Conservation (phyloP, 768 basidiomycete species). For the Mycena alexandri region DNA sequence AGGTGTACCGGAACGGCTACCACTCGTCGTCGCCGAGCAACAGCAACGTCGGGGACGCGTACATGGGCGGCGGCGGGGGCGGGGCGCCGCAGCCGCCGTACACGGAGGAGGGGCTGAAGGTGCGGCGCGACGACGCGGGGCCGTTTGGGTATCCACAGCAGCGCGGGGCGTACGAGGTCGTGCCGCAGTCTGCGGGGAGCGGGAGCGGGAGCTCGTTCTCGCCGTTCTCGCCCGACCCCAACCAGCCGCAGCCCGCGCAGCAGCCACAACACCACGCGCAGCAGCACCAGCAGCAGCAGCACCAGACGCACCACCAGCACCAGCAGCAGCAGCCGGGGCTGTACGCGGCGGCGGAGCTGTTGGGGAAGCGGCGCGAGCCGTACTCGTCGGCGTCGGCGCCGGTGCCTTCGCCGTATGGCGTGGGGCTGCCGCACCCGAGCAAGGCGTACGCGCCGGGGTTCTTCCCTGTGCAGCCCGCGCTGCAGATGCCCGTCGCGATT, state of each 20-base stretch:
- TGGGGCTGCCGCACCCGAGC: conserved; percentile 58
- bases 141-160: conserved; percentile 32
- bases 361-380: conserved; percentile 51
- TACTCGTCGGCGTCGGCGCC: conserved; percentile 42
- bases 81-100: conserved; percentile 49
- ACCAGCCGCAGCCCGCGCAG: conserved; percentile 50
- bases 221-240: conserved; percentile 86
- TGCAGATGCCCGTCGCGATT: conserved; percentile 50
- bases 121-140: conserved; percentile 31
- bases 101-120: conserved; percentile 38
- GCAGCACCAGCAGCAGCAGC: conserved; percentile 35
- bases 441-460: conserved; percentile 68
- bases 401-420: conserved; percentile 50
- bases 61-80: neutral
- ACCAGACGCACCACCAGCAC: conserved; percentile 33
- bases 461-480: conserved; percentile 47
- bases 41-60: conserved; percentile 23
- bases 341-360: conserved; percentile 34
- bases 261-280: neutral
- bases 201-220: conserved; percentile 55
- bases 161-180: conserved; percentile 31
- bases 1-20: conserved; percentile 31
- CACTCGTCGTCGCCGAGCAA: conserved; percentile 39
- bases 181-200: conserved; percentile 21
- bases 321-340: neutral